Evolutionary conservation across 768 basidiomycete species (phyloP).

Genomic region (Dacryopinax spathularia): DNA sequence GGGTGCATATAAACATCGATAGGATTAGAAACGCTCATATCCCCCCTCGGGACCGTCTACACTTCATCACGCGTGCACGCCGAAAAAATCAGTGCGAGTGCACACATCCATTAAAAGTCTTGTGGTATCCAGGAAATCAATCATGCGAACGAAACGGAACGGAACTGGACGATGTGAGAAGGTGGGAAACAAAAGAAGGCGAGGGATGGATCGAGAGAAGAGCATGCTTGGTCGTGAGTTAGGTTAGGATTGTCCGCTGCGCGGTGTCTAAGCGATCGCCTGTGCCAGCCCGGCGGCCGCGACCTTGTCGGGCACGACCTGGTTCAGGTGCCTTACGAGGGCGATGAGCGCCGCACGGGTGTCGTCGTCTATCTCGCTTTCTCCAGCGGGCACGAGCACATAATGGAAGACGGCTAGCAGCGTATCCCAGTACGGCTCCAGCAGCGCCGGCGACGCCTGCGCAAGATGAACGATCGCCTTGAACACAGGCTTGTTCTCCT

Average conservation of each 20-base stretch:
- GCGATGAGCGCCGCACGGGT: conserved; percentile 60
- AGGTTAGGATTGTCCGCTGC: neutral
- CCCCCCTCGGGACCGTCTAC: no score
- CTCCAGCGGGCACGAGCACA: conserved; percentile 65
- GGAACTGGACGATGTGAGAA: neutral
- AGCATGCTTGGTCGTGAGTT: neutral
- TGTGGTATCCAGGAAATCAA: neutral
- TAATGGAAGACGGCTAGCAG: conserved; percentile 65
- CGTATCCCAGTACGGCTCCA: conserved; percentile 63
- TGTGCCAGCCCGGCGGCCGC: conserved; percentile 57
- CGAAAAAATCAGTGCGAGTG: neutral
- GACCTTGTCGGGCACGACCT: conserved; percentile 61
- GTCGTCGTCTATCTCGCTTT: conserved; percentile 63
- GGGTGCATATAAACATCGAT: no score
- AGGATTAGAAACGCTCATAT: no score
- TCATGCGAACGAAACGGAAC: neutral
- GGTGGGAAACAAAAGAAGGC: neutral
- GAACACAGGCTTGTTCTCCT: conserved; percentile 86
- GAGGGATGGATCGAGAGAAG: neutral
- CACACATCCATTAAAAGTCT: neutral
- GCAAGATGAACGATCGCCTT: conserved; percentile 79
- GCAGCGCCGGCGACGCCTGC: conserved; percentile 51
- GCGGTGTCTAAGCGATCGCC: conserved; percentile 1
- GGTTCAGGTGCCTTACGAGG: conserved; percentile 56
- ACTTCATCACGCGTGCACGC: no score